These are phyloP conservation scores for Claviceps sorghi DNA, from an alignment of 2,329 filamentous ascomycete genomes.

Conservation along the genomic window DNA sequence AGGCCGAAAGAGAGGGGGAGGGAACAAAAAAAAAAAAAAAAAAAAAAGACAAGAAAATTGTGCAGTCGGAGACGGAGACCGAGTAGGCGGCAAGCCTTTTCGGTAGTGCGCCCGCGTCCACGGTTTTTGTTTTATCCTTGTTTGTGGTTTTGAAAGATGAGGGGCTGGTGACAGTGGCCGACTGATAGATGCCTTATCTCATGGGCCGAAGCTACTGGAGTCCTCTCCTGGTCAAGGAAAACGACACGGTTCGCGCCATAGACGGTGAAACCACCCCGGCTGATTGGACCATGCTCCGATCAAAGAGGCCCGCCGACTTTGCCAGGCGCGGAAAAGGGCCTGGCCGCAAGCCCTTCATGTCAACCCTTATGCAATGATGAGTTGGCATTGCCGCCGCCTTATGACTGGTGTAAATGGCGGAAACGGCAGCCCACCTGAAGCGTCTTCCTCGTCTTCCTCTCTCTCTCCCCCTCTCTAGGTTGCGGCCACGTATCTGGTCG, in stretches of 20 bases:
- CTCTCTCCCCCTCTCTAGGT: neutral
- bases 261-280: constrained; percentile 12
- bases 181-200: constrained; percentile 6
- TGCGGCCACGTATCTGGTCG: constrained; percentile 6
- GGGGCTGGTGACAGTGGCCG: constrained; percentile 4
- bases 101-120: neutral
- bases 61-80: neutral
- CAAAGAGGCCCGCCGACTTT: constrained; percentile 5
- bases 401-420: constrained; percentile 10
- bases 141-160: neutral
- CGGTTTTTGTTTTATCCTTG: neutral
- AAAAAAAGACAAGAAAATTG: too few relatives aligned
- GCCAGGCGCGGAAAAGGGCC: constrained; percentile 5
- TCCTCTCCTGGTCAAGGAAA: neutral
- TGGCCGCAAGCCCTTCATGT: constrained; percentile 15
- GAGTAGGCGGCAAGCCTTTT: neutral
- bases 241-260: constrained; percentile 4
- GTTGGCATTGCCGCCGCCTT: constrained; percentile 46
- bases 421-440: constrained; percentile 5
- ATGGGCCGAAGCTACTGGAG: constrained; percentile 5
- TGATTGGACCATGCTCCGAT: constrained; percentile 10
- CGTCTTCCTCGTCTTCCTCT: too few relatives aligned
- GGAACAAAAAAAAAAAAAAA: neutral
- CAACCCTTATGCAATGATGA: constrained; percentile 57
- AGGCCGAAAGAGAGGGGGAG: neutral